Evolutionary conservation across 2,329 filamentous ascomycete genomes (phyloP).

Genomic region (Mariannaea elegans): DNA sequence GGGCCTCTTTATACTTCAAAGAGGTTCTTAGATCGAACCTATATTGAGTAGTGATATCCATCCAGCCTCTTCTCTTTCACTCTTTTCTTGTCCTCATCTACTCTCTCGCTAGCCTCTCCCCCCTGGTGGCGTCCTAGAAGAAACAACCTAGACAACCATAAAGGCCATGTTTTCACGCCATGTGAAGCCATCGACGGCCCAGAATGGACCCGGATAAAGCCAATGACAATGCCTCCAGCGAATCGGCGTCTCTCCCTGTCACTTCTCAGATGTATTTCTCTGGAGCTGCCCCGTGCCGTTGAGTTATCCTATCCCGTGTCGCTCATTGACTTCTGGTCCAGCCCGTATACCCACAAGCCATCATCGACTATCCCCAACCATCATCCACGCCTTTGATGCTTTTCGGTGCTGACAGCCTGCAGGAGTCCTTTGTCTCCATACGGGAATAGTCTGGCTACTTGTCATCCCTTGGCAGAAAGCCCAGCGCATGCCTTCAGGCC

Average conservation of each 20-base stretch:
- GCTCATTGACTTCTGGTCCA: conserved; percentile 10
- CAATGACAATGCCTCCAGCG: background rate
- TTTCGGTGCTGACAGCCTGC: conserved; percentile 2
- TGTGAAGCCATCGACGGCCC: conserved; percentile 3
- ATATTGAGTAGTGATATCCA: background rate
- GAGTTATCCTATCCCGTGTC: background rate
- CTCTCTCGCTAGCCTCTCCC: background rate
- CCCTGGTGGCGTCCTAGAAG: background rate
- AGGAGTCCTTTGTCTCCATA: background rate
- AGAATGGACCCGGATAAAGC: background rate
- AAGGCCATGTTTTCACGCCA: background rate
- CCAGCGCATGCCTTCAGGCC: background rate
- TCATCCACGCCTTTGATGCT: background rate
- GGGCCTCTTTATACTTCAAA: conserved; percentile 8
- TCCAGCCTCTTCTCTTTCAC: background rate
- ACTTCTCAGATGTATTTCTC: background rate
- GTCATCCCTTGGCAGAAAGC: background rate
- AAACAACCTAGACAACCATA: background rate
- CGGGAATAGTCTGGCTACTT: background rate
- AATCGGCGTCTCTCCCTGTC: background rate
- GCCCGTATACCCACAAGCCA: conserved; percentile 15
- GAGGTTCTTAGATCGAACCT: background rate
- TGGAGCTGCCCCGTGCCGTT: background rate
- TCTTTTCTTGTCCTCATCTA: background rate
- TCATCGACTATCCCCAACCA: background rate